These are phyloP conservation scores for Hirsutella minnesotensis DNA, from an alignment of 2,329 filamentous ascomycete genomes.

Conservation along the genomic window DNA sequence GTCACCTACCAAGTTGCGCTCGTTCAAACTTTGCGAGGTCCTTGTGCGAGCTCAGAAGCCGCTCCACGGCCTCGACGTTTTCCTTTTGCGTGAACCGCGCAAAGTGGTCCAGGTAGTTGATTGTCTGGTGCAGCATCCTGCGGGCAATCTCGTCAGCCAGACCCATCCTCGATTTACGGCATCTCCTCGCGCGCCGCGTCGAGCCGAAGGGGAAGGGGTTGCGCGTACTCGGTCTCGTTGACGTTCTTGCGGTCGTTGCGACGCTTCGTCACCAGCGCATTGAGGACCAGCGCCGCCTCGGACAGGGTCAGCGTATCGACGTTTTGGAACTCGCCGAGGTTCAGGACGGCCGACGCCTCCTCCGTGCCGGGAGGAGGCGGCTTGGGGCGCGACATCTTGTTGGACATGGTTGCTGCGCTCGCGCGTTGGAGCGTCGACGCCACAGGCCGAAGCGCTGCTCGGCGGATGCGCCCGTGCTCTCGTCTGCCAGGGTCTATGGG, in stretches of 20 bases:
- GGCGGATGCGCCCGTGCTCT: not conserved
- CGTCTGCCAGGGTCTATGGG: no score
- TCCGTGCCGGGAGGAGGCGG: conserved; percentile 67
- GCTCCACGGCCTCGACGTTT: conserved; percentile 88
- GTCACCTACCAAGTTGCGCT: conserved; percentile 70
- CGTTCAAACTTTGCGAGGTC: conserved; percentile 87
- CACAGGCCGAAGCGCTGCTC: not conserved
- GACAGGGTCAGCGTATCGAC: conserved; percentile 87
- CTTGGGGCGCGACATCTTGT: conserved; percentile 53
- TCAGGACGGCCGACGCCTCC: conserved; percentile 69
- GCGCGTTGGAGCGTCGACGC: not conserved
- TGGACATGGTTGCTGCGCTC: conserved; percentile 16
- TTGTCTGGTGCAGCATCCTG: conserved; percentile 73
- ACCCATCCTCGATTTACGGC: no score
- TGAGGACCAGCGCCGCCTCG: conserved; percentile 84
- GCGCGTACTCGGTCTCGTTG: conserved; percentile 68
- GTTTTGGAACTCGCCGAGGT: conserved; percentile 86
- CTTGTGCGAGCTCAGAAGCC: conserved; percentile 66
- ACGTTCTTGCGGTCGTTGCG: conserved; percentile 70
- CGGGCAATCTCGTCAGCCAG: conserved; percentile 3
- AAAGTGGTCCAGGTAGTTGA: conserved; percentile 89
- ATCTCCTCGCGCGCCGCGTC: no score
- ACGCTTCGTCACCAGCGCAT: conserved; percentile 73
- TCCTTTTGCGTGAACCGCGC: conserved; percentile 92
- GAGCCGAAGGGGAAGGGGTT: not conserved